Evolutionary conservation across 2,329 filamentous ascomycete genomes (phyloP).

Genomic region (Fusarium miscanthi): DNA sequence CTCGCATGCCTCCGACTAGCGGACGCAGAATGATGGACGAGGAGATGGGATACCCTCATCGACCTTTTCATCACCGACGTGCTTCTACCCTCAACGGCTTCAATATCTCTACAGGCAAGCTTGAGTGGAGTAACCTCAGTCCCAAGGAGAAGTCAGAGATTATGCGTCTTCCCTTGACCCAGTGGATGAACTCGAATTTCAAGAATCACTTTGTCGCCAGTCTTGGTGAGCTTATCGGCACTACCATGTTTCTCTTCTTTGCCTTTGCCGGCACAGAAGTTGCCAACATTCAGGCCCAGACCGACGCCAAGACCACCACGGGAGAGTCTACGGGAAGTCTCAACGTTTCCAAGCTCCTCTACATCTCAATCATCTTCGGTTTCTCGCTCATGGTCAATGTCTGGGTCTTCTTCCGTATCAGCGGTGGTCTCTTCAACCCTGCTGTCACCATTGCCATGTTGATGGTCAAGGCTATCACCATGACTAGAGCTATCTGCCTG

Average conservation of each 20-base stretch:
- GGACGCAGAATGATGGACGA: constrained; percentile 38
- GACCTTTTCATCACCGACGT: constrained; percentile 9
- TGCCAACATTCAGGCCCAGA: constrained; percentile 53
- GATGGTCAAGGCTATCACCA: constrained; percentile 60
- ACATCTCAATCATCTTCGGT: constrained; percentile 56
- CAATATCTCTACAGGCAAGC: constrained; percentile 36
- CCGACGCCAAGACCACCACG: constrained; percentile 53
- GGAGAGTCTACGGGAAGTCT: constrained; percentile 57
- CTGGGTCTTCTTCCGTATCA: constrained; percentile 61
- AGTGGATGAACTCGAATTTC: constrained; percentile 60
- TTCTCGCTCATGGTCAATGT: constrained; percentile 59
- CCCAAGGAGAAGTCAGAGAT: constrained; percentile 56
- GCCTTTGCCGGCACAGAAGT: constrained; percentile 56
- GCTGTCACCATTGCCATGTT: constrained; percentile 62
- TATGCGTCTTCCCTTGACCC: constrained; percentile 56
- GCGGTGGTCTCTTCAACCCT: constrained; percentile 53
- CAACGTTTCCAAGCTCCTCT: constrained; percentile 56
- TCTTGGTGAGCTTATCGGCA: constrained; percentile 55
- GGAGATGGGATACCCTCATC: constrained; percentile 35
- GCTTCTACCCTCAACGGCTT: constrained; percentile 27
- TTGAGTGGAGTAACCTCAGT: constrained; percentile 55
- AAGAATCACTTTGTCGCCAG: constrained; percentile 57
- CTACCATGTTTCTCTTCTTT: constrained; percentile 58
- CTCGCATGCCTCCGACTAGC: constrained; percentile 25
- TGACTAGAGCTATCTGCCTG: constrained; percentile 58